phyloP scores from a whole-genome alignment of 345 rosid genomes.

The Acer saccharum region DNA sequence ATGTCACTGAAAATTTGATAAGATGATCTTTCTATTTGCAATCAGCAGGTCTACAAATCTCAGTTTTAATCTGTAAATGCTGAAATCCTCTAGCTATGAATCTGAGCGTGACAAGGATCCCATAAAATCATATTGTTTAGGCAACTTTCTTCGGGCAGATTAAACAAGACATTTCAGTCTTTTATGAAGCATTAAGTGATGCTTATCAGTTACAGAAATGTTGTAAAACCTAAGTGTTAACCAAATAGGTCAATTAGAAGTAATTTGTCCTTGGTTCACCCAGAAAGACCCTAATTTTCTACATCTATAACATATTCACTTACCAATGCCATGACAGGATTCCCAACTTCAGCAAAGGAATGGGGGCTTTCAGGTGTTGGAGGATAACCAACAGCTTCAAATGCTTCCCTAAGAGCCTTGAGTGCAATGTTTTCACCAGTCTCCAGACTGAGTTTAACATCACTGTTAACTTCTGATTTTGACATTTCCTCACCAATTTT shows the following conservation, averaged over 20 bases:
- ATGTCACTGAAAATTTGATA: background rate
- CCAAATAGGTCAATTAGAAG: background rate
- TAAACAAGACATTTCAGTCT: background rate
- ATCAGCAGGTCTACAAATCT: background rate
- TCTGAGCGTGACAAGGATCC: background rate
- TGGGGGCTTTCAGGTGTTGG: constrained; percentile 58
- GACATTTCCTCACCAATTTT: constrained; percentile 41
- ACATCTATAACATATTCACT: constrained; percentile 28
- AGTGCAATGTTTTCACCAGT: constrained; percentile 57
- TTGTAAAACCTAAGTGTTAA: background rate
- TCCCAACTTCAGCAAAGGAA: constrained; percentile 93
- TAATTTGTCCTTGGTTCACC: background rate
- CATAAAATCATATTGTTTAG: background rate
- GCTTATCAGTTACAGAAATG: background rate
- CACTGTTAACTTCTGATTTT: constrained; percentile 41
- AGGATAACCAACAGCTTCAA: constrained; percentile 77
- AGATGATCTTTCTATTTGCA: background rate
- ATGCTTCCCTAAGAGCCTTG: constrained; percentile 82
- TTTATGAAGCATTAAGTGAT: background rate
- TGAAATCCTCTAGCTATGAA: background rate
- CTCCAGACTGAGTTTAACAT: constrained; percentile 41
- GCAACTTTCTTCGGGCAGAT: background rate
- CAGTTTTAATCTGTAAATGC: background rate
- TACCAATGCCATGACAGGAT: constrained; percentile 99
- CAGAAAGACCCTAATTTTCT: background rate